Evolutionary conservation across 1,284 basidiomycete genomes (phyloP).

Genomic region (Stygiomarasmius scandens): DNA sequence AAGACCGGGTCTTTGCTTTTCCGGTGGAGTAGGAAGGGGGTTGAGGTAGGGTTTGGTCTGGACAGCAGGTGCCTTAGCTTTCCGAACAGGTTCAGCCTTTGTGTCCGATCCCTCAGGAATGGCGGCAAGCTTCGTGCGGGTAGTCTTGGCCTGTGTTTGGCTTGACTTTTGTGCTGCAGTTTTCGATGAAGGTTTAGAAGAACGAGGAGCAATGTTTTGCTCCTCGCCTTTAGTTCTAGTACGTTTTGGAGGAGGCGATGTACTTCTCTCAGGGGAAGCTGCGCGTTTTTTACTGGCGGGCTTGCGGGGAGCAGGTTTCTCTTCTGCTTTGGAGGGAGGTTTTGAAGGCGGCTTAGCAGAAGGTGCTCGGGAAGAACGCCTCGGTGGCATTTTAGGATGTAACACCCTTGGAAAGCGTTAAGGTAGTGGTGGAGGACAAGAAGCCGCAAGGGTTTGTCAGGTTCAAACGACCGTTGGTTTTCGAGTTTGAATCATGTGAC

Average conservation of each 20-base stretch:
- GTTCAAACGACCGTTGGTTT: too few relatives aligned
- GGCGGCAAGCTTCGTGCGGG: conserved; percentile 35
- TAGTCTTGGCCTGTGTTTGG: conserved; percentile 30
- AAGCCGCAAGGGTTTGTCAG: background rate
- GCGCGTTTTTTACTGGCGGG: conserved; percentile 43
- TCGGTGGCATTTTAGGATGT: conserved; percentile 37
- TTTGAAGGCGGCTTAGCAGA: conserved; percentile 39
- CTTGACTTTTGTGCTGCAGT: conserved; percentile 30
- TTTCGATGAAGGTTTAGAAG: conserved; percentile 26
- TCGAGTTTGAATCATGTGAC: background rate
- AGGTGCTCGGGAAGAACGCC: conserved; percentile 54
- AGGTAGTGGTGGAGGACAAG: background rate
- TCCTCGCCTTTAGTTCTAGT: conserved; percentile 33
- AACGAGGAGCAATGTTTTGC: conserved; percentile 35
- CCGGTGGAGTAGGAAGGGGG: conserved; percentile 54
- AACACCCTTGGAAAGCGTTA: background rate
- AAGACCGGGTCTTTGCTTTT: conserved; percentile 55
- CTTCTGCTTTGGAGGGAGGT: conserved; percentile 28
- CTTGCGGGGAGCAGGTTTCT: conserved; percentile 30
- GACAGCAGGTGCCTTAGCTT: conserved; percentile 19
- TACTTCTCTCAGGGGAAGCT: conserved; percentile 44
- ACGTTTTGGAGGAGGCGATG: conserved; percentile 42
- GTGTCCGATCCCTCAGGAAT: conserved; percentile 39
- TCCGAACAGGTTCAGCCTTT: conserved; percentile 16
- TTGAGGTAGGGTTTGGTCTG: conserved; percentile 62